phyloP scores from a whole-genome alignment of 176 grass and related monocot species.

The Typha latifolia region DNA sequence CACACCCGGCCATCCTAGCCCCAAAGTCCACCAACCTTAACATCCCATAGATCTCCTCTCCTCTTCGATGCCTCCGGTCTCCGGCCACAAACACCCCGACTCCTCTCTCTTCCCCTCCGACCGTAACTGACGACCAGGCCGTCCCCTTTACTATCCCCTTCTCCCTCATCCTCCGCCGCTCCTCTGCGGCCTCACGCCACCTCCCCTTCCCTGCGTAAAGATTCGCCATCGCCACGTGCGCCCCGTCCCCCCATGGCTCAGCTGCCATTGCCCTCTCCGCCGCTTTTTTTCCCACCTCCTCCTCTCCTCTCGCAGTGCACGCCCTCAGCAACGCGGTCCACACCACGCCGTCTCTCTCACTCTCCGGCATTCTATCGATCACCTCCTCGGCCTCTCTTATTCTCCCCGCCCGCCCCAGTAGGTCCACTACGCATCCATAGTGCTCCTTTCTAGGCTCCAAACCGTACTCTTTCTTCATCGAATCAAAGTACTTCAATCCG shows the following conservation, averaged over 20 bases:
- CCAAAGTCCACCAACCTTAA: slow-evolving; percentile 33
- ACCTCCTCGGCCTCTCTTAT: slow-evolving; percentile 46
- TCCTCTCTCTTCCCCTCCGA: slow-evolving; percentile 29
- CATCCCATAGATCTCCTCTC: slow-evolving; percentile 32
- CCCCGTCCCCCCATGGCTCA: slow-evolving; percentile 42
- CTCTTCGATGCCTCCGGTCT: slow-evolving; percentile 32
- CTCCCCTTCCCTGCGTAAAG: slow-evolving; percentile 45
- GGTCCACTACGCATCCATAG: slow-evolving; percentile 52
- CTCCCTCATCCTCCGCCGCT: slow-evolving; percentile 45
- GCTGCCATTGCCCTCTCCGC: slow-evolving; percentile 35
- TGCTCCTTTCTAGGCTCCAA: slow-evolving; percentile 51
- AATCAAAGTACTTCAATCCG: slow-evolving; percentile 44
- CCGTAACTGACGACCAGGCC: slow-evolving; percentile 52
- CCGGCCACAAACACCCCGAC: slow-evolving; percentile 41
- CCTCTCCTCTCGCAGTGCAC: slow-evolving; percentile 42
- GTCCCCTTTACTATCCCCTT: slow-evolving; percentile 53
- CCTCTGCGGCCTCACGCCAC: slow-evolving; percentile 44
- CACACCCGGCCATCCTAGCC: slow-evolving; percentile 12
- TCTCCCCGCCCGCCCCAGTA: slow-evolving; percentile 39
- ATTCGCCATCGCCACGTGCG: slow-evolving; percentile 60
- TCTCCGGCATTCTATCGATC: slow-evolving; percentile 28
- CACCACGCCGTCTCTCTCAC: slow-evolving; percentile 44
- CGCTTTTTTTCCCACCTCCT: slow-evolving; percentile 35
- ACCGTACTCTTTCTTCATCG: slow-evolving; percentile 31
- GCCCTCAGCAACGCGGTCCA: slow-evolving; percentile 59